A percentile compares a stretch with the other conserved stretches of the same genome.
These are phyloP conservation scores for Eucalyptus guilfoylei DNA, from an alignment of 345 rosid species.

Conservation along the genomic window DNA sequence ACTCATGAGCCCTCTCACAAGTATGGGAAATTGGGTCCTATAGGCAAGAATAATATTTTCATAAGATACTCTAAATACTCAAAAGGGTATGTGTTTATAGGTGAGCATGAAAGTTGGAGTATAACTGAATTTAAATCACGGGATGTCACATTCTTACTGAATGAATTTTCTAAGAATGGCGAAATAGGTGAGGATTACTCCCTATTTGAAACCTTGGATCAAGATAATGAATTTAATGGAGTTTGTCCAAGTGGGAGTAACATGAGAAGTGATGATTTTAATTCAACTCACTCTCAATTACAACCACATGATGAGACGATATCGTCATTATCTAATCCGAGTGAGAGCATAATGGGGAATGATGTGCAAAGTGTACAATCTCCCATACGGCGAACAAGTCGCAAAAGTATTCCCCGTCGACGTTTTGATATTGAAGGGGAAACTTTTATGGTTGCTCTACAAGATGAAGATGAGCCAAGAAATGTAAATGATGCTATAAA, in stretches of 20 bases:
- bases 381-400: accelerated
- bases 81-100: accelerated
- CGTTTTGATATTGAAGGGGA: accelerated
- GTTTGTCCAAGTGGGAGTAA: accelerated
- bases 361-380: too few relatives aligned
- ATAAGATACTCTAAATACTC: accelerated
- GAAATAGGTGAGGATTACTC: accelerated
- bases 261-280: too few relatives aligned
- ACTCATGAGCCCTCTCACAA: too few relatives aligned
- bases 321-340: accelerated
- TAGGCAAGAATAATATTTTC: accelerated
- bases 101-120: accelerated
- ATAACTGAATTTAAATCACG: accelerated
- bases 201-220: accelerated
- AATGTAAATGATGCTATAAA: accelerated
- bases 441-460: accelerated
- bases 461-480: too few relatives aligned
- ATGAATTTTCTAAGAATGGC: accelerated
- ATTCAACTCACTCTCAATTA: too few relatives aligned
- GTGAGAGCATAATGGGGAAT: accelerated
- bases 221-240: accelerated
- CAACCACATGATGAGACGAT: accelerated
- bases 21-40: accelerated
- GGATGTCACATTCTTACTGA: accelerated
- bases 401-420: accelerated